Percentiles rank a stretch among this genome's conserved stretches.
Evolutionary conservation across 345 rosid genomes (phyloP).

Genomic region (Brassica cretica): DNA sequence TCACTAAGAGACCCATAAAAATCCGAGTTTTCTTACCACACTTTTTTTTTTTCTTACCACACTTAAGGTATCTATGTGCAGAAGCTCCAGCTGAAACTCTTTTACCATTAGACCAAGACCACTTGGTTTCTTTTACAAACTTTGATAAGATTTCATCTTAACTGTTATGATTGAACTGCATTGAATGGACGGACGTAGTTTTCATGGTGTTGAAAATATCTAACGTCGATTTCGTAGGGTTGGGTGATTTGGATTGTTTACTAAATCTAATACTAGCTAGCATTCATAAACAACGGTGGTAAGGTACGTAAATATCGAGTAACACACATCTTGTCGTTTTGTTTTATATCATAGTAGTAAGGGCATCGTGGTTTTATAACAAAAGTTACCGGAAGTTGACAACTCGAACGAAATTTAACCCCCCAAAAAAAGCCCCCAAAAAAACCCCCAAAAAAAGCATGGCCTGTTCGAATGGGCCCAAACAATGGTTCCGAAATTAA

Average conservation of each 20-base stretch:
- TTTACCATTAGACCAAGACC: too few species aligned
- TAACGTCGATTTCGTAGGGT: constrained; percentile 16
- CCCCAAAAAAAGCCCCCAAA: background rate
- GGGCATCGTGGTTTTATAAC: background rate
- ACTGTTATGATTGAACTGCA: background rate
- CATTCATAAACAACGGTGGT: background rate
- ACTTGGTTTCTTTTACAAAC: background rate
- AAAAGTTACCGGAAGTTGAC: background rate
- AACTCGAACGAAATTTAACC: background rate
- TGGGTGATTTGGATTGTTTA: constrained; percentile 5
- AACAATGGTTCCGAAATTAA: background rate
- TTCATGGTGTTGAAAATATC: background rate
- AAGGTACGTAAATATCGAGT: background rate
- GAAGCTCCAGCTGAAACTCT: too few species aligned
- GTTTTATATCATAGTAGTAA: background rate
- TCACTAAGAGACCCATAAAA: too few species aligned
- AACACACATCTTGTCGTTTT: background rate
- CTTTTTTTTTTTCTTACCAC: too few species aligned
- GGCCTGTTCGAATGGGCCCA: background rate
- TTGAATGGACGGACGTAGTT: background rate
- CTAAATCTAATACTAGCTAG: background rate
- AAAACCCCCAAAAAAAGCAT: background rate
- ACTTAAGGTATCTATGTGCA: too few species aligned
- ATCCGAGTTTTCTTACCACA: too few species aligned
- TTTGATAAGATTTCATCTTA: background rate